Evolutionary conservation across 192 early-diverging fungal species (phyloP), one percentile per base, ranked within the genome.

Genomic region (Funneliformis geosporum): DNA sequence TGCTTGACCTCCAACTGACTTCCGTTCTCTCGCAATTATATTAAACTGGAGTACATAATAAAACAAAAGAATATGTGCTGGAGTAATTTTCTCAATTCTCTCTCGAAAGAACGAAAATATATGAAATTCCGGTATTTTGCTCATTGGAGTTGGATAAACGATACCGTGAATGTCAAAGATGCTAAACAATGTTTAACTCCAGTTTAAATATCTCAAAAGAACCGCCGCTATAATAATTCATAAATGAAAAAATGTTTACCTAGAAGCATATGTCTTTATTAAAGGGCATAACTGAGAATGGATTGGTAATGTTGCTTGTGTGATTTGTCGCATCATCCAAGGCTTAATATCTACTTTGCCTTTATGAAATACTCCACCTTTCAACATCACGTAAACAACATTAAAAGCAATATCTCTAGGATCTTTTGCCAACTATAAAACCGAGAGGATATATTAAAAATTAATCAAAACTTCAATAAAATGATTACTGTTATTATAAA

Each of bases 1-100:
- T 21, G 28, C 60, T 42, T 61, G 27, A 39, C 28, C 9, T 28
- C 39, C 21, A 43, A 18, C 42, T 6, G 39, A 33, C 8, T 40
- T 59, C 16, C 23, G 43, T 5, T 59, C 38, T 40, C 38, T n/a
- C 16, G 28, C 80, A 33, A 44, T 33, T 60, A 77, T 73, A 61
- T 86, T 84, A 61, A 76, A 84, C 11, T 73, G 60, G 21, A 86
- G 64, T 16, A 84, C 65, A 73, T 86, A 86, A 10, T 84, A 72
- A 38, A 79, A 39, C 50, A 86, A 50, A 4, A 86, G 25, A 18
- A 82, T 47, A 46, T 86, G 83, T 1, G 74, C 59, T 7, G 85
- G 78, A 12, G 83, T 73, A 14, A 80, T 65, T 16, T 60, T 64
- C 4, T 43, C 27, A 27, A 76, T 27, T 10, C 61, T 55, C 6